These are phyloP conservation scores for Glonium stellatum DNA, from an alignment of 495 filamentous ascomycete species.

Conservation along the genomic window DNA sequence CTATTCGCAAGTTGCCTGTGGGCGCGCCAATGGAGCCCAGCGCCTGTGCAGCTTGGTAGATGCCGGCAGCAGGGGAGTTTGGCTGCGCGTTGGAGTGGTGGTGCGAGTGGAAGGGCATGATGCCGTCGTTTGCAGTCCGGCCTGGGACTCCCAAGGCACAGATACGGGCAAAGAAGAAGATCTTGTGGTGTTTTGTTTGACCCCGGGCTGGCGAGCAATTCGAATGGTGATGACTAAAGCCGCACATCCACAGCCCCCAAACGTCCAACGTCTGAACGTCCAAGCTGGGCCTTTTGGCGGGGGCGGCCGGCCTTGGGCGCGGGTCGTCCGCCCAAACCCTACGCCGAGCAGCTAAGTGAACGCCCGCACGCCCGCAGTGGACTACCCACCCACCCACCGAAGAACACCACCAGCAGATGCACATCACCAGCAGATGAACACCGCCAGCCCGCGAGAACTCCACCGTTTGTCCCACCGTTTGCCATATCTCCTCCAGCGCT, in stretches of 20 bases:
- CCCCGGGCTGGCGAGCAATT: neutral
- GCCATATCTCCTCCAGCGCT: neutral
- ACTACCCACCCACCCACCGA: too few species aligned
- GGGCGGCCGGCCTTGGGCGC: too few species aligned
- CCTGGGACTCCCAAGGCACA: neutral
- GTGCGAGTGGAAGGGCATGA: constrained; percentile 29
- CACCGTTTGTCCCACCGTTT: neutral
- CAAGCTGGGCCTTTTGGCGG: too few species aligned
- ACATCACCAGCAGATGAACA: too few species aligned
- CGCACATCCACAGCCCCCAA: neutral
- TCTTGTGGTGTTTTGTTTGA: neutral
- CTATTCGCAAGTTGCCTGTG: constrained; percentile 35
- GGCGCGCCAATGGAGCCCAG: constrained; percentile 47
- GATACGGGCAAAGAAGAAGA: neutral
- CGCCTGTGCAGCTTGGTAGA: constrained; percentile 41
- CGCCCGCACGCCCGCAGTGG: too few species aligned
- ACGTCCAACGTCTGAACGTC: too few species aligned
- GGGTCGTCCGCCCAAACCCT: too few species aligned
- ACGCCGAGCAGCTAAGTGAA: too few species aligned
- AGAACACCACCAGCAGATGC: too few species aligned
- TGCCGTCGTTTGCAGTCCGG: constrained; percentile 5
- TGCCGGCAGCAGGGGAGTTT: constrained; percentile 26
- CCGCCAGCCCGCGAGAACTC: too few species aligned
- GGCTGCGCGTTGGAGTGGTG: constrained; percentile 17
- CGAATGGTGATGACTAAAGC: constrained; percentile 4